Conservation (phyloP, 768 basidiomycete genomes). For the Rhodotorula kratochvilovae region DNA sequence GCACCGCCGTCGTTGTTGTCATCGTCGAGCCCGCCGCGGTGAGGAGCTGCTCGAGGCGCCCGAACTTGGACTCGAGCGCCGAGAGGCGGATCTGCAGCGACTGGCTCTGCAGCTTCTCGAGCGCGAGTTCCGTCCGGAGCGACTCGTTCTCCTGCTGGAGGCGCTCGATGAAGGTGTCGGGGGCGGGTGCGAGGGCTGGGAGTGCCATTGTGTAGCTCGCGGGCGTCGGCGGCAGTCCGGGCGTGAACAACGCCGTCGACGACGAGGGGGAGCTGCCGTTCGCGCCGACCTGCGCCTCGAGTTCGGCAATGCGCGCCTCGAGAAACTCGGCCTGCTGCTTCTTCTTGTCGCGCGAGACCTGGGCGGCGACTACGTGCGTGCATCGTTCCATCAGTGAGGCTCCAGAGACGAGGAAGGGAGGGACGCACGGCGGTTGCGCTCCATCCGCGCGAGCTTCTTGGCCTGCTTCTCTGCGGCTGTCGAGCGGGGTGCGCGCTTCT, state of each 20-base stretch:
- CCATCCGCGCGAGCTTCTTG: conserved; percentile 31
- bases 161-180: background rate
- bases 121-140: conserved; percentile 27
- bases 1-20: background rate
- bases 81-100: conserved; percentile 27
- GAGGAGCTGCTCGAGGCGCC: conserved; percentile 25
- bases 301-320: conserved; percentile 27
- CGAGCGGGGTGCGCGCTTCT: conserved; percentile 9
- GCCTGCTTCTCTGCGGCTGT: conserved; percentile 25
- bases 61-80: conserved; percentile 35
- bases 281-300: conserved; percentile 26
- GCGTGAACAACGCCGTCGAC: background rate
- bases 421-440: conserved; percentile 31
- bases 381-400: no score
- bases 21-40: background rate
- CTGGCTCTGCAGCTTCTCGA: conserved; percentile 30
- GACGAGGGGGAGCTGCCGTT: background rate
- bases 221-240: background rate
- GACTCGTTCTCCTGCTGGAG: conserved; percentile 36
- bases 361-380: conserved; percentile 28
- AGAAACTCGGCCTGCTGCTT: conserved; percentile 25
- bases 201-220: background rate
- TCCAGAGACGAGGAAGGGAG: background rate
- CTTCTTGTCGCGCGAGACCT: conserved; percentile 36
- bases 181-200: background rate